Evolutionary conservation across 371 early-diverging fungal genomes (phyloP).

Genomic region (Rhizomucor miehei): DNA sequence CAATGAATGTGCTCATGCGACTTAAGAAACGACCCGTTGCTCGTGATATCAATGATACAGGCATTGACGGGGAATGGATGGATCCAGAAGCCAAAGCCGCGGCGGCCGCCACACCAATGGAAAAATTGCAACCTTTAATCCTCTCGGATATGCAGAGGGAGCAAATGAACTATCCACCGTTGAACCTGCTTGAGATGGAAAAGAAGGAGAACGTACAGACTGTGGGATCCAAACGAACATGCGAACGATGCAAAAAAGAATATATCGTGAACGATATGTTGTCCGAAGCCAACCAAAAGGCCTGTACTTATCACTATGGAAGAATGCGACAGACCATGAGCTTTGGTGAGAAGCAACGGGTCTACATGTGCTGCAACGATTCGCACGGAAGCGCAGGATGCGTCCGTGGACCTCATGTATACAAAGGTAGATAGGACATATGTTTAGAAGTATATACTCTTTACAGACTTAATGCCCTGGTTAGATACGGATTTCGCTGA

Average conservation of each 20-base stretch:
- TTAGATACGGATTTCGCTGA: slow-evolving; percentile 19
- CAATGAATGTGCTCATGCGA: slow-evolving; percentile 37
- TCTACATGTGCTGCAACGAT: slow-evolving; percentile 49
- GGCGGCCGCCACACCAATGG: not conserved
- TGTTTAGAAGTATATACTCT: too few species aligned
- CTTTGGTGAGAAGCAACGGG: slow-evolving; percentile 37
- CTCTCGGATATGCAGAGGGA: slow-evolving; percentile 25
- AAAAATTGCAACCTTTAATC: slow-evolving; percentile 1
- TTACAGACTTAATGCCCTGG: too few species aligned
- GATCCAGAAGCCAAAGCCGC: slow-evolving; percentile 23
- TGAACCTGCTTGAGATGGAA: slow-evolving; percentile 7
- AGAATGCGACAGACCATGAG: slow-evolving; percentile 24
- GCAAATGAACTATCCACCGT: slow-evolving; percentile 39
- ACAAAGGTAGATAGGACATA: slow-evolving; percentile 32
- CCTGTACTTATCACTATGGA: slow-evolving; percentile 44
- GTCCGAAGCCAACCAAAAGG: slow-evolving; percentile 21
- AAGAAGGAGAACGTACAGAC: not conserved
- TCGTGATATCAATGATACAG: slow-evolving; percentile 29
- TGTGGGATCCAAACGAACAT: slow-evolving; percentile 23
- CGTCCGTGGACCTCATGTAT: slow-evolving; percentile 49
- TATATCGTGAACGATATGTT: slow-evolving; percentile 41
- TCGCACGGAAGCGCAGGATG: slow-evolving; percentile 46
- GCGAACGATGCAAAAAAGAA: slow-evolving; percentile 49
- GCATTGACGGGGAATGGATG: slow-evolving; percentile 49
- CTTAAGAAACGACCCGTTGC: slow-evolving; percentile 47